phyloP scores from a whole-genome alignment of 2,329 filamentous ascomycete species.

The Huntiella decipiens region DNA sequence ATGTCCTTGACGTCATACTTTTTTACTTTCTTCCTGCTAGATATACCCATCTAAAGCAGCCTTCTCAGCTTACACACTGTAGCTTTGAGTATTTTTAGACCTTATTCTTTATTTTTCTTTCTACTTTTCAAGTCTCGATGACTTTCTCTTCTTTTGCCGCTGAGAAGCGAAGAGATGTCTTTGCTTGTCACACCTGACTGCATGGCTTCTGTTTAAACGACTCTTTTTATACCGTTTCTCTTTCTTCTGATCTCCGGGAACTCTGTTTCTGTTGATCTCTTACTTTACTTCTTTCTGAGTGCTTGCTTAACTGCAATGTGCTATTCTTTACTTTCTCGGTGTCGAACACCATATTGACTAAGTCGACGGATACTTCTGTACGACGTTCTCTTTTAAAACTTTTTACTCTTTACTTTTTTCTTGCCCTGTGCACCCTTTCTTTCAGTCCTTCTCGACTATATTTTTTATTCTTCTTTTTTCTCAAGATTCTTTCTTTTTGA shows the following conservation, averaged over 20 bases:
- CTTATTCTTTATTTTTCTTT: too few relatives aligned
- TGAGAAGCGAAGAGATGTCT: too few relatives aligned
- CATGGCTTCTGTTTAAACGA: not conserved
- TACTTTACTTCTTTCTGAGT: not conserved
- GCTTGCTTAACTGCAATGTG: not conserved
- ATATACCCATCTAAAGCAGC: too few relatives aligned
- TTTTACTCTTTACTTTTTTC: not conserved
- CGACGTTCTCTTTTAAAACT: not conserved
- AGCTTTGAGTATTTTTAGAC: too few relatives aligned
- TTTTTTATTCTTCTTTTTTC: constrained; percentile 6
- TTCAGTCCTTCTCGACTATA: not conserved
- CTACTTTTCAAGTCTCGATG: too few relatives aligned
- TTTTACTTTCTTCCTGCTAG: too few relatives aligned
- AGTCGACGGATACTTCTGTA: too few relatives aligned
- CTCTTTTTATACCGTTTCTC: not conserved
- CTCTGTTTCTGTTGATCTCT: not conserved
- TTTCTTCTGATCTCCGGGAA: not conserved
- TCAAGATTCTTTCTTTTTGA: constrained; percentile 5
- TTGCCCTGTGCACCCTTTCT: not conserved
- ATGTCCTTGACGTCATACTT: not conserved
- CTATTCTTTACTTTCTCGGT: not conserved
- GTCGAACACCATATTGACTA: not conserved
- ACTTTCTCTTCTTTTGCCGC: too few relatives aligned
- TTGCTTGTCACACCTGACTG: too few relatives aligned
- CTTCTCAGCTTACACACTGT: too few relatives aligned